These are phyloP conservation scores for Bipolaris sorokiniana DNA, from an alignment of 2,329 filamentous ascomycete genomes.

Conservation along the genomic window DNA sequence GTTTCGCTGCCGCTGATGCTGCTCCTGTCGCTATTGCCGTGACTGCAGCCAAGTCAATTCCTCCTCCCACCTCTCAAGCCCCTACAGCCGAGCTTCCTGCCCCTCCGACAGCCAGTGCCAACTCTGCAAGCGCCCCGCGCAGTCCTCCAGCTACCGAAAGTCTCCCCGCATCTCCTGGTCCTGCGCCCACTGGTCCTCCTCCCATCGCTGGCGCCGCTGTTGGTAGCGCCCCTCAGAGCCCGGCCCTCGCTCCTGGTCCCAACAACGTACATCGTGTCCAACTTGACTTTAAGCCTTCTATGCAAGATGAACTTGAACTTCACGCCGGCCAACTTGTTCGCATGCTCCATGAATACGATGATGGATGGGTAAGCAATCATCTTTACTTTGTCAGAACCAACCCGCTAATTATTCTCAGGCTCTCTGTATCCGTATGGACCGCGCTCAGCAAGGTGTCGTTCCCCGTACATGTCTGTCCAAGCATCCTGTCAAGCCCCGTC, in stretches of 20 bases:
- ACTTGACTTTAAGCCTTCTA: conserved; percentile 89
- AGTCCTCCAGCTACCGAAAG: conserved; percentile 69
- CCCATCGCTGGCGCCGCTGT: conserved; percentile 62
- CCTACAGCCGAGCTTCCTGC: conserved; percentile 22
- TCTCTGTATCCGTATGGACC: conserved; percentile 88
- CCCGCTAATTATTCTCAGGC: conserved; percentile 61
- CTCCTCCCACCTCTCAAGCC: conserved; percentile 46
- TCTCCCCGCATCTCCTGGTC: conserved; percentile 60
- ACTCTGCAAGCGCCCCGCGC: conserved; percentile 47
- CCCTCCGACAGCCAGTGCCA: conserved; percentile 60
- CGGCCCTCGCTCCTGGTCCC: conserved; percentile 46
- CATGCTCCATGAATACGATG: conserved; percentile 93
- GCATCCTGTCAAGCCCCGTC: conserved; percentile 85
- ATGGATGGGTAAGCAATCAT: conserved; percentile 82
- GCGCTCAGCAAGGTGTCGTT: conserved; percentile 89
- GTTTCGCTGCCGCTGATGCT: conserved; percentile 48
- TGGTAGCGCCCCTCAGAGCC: conserved; percentile 68
- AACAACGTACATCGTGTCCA: conserved; percentile 88
- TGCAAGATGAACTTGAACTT: conserved; percentile 89
- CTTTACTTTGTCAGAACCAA: not conserved
- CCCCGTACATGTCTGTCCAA: conserved; percentile 93
- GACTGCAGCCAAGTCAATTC: conserved; percentile 29
- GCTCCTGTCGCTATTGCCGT: conserved; percentile 50
- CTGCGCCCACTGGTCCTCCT: conserved; percentile 47
- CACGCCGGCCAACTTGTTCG: conserved; percentile 82